Percentiles rank a stretch among this genome's conserved stretches.
Evolutionary conservation across 148 eudicot species (phyloP).

Genomic region (Cornus controversa): DNA sequence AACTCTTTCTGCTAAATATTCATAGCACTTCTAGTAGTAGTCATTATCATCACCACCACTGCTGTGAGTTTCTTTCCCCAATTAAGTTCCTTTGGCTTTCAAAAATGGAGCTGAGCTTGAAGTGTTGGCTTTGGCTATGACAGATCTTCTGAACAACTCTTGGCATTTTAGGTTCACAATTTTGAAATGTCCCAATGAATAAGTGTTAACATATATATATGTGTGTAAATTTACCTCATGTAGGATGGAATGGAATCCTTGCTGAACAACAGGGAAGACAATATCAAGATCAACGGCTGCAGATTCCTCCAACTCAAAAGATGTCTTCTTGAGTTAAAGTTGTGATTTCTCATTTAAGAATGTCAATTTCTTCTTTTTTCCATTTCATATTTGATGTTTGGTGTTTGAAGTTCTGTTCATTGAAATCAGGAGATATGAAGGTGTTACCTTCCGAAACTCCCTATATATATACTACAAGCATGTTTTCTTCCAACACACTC

Average conservation of each 20-base stretch:
- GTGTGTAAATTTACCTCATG: not conserved
- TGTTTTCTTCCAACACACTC: no score
- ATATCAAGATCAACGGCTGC: not conserved
- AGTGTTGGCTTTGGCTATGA: not conserved
- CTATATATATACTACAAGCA: no score
- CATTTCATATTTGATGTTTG: not conserved
- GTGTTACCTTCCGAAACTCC: no score
- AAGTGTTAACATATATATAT: no score
- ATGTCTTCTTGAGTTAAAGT: not conserved
- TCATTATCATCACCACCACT: no score
- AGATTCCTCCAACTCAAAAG: slow-evolving; percentile 13
- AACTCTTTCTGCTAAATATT: no score
- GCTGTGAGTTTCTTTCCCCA: no score
- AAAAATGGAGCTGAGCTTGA: not conserved
- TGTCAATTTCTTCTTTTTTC: not conserved
- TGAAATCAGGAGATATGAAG: no score
- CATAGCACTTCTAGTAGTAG: no score
- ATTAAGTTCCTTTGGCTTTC: no score
- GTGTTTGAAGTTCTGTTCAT: not conserved
- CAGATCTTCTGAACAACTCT: not conserved
- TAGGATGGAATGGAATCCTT: slow-evolving; percentile 12
- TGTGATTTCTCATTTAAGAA: not conserved
- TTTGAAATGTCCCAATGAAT: not conserved
- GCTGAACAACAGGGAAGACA: not conserved
- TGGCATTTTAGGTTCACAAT: not conserved